Conservation (phyloP, 2,329 filamentous ascomycete genomes). For the Aciculosporium take region DNA sequence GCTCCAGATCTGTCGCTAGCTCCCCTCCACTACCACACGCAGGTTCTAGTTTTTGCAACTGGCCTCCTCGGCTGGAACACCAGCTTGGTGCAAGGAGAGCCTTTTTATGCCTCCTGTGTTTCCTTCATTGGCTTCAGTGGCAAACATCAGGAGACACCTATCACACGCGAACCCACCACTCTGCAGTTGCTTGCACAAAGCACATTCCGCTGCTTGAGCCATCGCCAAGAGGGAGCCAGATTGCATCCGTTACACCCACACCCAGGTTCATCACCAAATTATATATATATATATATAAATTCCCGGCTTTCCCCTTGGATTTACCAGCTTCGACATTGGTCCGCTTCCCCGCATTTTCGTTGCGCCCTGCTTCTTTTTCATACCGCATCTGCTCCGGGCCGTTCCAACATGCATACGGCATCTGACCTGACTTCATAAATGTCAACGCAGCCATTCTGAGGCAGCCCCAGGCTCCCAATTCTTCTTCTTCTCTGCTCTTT, state of each 20-base stretch:
- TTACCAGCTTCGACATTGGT: slow-evolving; percentile 5
- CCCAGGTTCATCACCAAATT: slow-evolving; percentile 2
- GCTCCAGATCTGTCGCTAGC: slow-evolving; percentile 5
- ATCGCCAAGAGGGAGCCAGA: not conserved
- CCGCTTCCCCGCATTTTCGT: slow-evolving; percentile 7
- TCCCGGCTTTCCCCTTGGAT: slow-evolving; percentile 3
- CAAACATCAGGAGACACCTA: not conserved
- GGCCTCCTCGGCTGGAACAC: slow-evolving; percentile 1
- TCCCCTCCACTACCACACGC: slow-evolving; percentile 4
- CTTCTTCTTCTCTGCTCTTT: slow-evolving; percentile 9
- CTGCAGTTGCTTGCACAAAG: not conserved
- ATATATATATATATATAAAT: no score
- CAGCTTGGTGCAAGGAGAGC: not conserved
- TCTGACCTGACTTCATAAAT: slow-evolving; percentile 22
- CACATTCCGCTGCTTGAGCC: not conserved
- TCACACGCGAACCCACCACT: slow-evolving; percentile 1
- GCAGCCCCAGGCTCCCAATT: slow-evolving; percentile 9
- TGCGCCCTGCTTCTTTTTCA: not conserved
- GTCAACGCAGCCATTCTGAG: slow-evolving; percentile 20
- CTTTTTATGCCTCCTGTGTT: not conserved
- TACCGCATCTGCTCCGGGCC: slow-evolving; percentile 13
- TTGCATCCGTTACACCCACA: slow-evolving; percentile 1
- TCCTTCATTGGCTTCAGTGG: not conserved
- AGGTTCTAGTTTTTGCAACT: not conserved
- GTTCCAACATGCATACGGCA: slow-evolving; percentile 22